Evolutionary conservation across 164 flowering plant species (phyloP), one percentile per base, ranked within the genome.

Genomic region (Umbellularia californica): DNA sequence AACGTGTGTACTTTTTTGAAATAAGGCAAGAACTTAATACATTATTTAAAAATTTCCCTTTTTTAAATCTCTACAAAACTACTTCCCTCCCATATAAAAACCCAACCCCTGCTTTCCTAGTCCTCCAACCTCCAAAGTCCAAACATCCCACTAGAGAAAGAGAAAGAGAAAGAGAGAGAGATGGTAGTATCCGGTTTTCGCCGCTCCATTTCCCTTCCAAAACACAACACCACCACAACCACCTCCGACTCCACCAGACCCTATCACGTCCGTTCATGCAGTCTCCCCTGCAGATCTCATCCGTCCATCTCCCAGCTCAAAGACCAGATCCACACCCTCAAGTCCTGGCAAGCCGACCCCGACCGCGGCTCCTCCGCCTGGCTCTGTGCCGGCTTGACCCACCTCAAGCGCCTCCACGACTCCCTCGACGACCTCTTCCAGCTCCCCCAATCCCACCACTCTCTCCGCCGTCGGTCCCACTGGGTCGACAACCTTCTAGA

Each of bases 201-300:
- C 1, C 87, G 95, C 35, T 84, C 97, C 1, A 80, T 90, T 60
- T 94, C 98, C 14, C 86, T 89, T 70, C 89, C 93, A 0, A 87
- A 81, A 82, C 85, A 85, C 5, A 79, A 28, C 9, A 17, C 69
- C 10, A 65, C 87, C 28, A 78, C 85, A 30, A 4, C 35, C 35
- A 30, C 35, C 35, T 30, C 35, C 35, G 4, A 30, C 2, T 62
- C 81, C 23, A 75, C 83, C 17, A 81, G 79, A 58, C 58, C 90
- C 20, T 81, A 83, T 70, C 96, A 91, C 72, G 85, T 82, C 64
- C 84, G 98, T 76, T 94, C 97, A 30, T 74, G 85, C 77, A 86
- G 90, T 80, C 98, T 94, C 22, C 98, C 98, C 0, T 82, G 88
- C 84, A 81, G 91, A 76, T 78, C 94, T 0, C 93, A 92, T 72